Evolutionary conservation across 2,329 filamentous ascomycete genomes (phyloP).

Genomic region (Emergomyces pasteurianus): DNA sequence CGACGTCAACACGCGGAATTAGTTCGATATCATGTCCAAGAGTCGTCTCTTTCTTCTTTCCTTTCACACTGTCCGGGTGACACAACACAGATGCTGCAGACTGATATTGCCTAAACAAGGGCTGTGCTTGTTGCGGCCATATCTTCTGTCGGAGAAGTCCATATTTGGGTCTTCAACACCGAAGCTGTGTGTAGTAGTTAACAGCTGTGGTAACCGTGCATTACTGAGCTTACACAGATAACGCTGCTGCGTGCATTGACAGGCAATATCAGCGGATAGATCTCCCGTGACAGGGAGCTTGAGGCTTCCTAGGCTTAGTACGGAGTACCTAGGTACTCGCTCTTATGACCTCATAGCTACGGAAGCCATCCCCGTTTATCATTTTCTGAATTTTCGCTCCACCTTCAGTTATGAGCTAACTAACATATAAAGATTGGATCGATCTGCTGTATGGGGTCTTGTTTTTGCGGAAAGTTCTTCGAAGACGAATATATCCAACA

Average conservation of each 20-base stretch:
- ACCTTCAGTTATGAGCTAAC: background rate
- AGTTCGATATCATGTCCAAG: too few relatives aligned
- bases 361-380: background rate
- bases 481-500: background rate
- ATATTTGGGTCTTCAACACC: too few relatives aligned
- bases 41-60: too few relatives aligned
- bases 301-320: background rate
- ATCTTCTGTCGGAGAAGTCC: too few relatives aligned
- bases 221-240: background rate
- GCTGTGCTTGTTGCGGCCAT: too few relatives aligned
- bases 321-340: background rate
- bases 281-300: background rate
- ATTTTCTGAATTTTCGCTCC: background rate
- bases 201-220: background rate
- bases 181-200: too few relatives aligned
- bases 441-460: background rate
- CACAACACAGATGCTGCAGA: too few relatives aligned
- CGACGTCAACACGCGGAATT: too few relatives aligned
- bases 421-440: background rate
- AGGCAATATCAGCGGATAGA: background rate
- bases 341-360: background rate
- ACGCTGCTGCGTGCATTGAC: background rate
- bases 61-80: too few relatives aligned
- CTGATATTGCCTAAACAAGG: too few relatives aligned
- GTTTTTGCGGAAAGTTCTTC: background rate